Evolutionary conservation across 257 asterid species (phyloP), one percentile per base, ranked within the genome.

Genomic region (Jacaranda mimosifolia): DNA sequence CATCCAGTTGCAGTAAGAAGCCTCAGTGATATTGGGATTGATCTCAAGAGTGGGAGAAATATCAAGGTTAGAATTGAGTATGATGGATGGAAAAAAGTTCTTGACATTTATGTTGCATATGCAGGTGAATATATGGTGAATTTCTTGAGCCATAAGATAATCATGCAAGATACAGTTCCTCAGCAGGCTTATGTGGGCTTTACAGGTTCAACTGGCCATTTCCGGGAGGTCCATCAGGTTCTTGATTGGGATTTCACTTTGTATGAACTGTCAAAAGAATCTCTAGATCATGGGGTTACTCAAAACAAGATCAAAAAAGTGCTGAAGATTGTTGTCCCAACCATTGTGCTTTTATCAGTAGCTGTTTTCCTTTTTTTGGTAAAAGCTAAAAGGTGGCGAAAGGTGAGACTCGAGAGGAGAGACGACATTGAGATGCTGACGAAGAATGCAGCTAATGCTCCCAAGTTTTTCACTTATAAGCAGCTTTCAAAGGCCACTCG

Each of bases 221-320:
- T 88, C 11, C 72, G 80, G 5, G 90, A 90, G 70, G 58, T 83
- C 5, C 96, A 90, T 70, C 91, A 87, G 68, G 79, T 92, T 62
- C 86, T 90, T 32, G 76, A 71, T 56, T 92, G 97, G 92, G 86
- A 86, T 58, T 88, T 92, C 83, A 87, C 91, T 9, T 12, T 85
- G 32, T 74, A 63, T 78, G 81, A 79, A 32, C 70, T 92, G 84
- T 88, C 90, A 18, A 42, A 46, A 14, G 79, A 52, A 10, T 81
- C 89, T 42, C 67, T 86, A 9, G 69, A 67, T 58, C 63, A 76
- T 5, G 88, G 83, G 8, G 57, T 64, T 43, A 63, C 66, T n/a
- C 67, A 13, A 56, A 60, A 38, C 48, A 85, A 73, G 58, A 39
- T 48, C 40, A 74, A 19, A 60, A 60, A 38, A 17, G 84, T 76